Conservation (phyloP, 768 basidiomycete species). For the Panellus pusillus region DNA sequence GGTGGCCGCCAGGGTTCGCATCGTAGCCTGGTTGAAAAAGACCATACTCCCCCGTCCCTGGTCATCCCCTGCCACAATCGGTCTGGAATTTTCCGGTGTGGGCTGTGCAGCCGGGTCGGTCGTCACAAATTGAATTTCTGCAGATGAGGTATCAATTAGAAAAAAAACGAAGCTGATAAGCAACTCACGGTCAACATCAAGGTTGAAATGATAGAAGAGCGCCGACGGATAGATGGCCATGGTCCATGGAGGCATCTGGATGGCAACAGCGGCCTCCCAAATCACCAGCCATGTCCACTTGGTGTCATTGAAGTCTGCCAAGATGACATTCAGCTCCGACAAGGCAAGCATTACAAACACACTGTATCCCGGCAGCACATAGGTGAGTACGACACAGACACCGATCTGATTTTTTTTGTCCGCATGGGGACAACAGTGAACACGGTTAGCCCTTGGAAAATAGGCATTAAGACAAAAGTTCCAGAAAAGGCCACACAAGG, state of each 20-base stretch:
- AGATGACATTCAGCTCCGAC: background rate
- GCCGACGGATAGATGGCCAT: conserved; percentile 29
- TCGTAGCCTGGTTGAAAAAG: conserved; percentile 4
- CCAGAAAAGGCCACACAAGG: conserved; percentile 27
- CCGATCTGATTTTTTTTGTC: conserved; percentile 33
- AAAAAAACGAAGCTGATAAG: too few relatives aligned
- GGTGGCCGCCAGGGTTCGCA: background rate
- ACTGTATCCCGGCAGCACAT: conserved; percentile 19
- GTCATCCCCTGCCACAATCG: background rate
- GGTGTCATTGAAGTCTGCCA: conserved; percentile 22
- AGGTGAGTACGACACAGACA: conserved; percentile 28
- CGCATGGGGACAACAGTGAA: conserved; percentile 27
- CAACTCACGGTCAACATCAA: conserved; percentile 28
- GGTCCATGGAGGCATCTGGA: conserved; percentile 33
- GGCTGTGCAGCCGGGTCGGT: background rate
- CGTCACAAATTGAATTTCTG: conserved; percentile 1
- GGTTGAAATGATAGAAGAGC: conserved; percentile 34
- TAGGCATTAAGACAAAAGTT: conserved; percentile 29
- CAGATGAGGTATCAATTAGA: too few relatives aligned
- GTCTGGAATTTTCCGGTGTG: background rate
- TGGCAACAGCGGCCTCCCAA: conserved; percentile 33
- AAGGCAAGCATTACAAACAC: background rate
- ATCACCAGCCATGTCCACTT: conserved; percentile 31
- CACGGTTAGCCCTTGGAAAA: conserved; percentile 5
- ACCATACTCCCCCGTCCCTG: conserved; percentile 1